phyloP scores from a whole-genome alignment of 2,329 filamentous ascomycete genomes.

The Pseudopithomyces maydicus region DNA sequence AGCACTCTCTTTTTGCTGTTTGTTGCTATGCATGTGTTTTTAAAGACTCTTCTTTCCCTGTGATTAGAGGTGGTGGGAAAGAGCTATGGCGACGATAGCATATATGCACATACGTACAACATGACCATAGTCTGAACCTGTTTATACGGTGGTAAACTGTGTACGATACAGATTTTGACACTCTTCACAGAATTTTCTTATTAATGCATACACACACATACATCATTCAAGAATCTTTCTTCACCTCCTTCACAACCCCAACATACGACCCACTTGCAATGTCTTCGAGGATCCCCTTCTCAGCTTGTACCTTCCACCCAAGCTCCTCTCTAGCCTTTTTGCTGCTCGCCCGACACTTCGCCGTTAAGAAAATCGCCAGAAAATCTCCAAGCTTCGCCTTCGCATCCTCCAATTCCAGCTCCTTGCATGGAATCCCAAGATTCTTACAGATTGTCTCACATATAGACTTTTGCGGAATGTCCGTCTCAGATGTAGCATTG shows the following conservation, averaged over 20 bases:
- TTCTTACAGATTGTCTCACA: slow-evolving; percentile 32
- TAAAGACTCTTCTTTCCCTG: too few species aligned
- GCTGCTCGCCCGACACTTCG: slow-evolving; percentile 42
- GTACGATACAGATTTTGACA: background rate
- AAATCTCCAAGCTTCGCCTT: slow-evolving; percentile 32
- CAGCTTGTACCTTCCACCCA: slow-evolving; percentile 45
- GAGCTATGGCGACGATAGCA: too few species aligned
- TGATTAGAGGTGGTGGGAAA: too few species aligned
- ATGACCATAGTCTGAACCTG: too few species aligned
- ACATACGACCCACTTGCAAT: slow-evolving; percentile 24
- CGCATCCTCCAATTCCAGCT: slow-evolving; percentile 32
- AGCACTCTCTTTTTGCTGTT: background rate
- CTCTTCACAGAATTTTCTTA: background rate
- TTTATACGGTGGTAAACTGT: too few species aligned
- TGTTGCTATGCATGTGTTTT: too few species aligned
- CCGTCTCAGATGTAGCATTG: slow-evolving; percentile 38
- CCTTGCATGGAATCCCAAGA: slow-evolving; percentile 21
- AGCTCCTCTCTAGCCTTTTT: slow-evolving; percentile 47
- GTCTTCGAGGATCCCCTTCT: slow-evolving; percentile 44
- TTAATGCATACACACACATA: too few species aligned
- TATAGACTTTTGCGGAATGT: slow-evolving; percentile 40
- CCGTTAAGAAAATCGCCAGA: slow-evolving; percentile 41
- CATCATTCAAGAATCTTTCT: slow-evolving; percentile 3
- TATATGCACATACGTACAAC: too few species aligned
- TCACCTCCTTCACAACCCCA: slow-evolving; percentile 12